Conservation (phyloP, 148 eudicot genomes). For the Rhododendron molle region DNA sequence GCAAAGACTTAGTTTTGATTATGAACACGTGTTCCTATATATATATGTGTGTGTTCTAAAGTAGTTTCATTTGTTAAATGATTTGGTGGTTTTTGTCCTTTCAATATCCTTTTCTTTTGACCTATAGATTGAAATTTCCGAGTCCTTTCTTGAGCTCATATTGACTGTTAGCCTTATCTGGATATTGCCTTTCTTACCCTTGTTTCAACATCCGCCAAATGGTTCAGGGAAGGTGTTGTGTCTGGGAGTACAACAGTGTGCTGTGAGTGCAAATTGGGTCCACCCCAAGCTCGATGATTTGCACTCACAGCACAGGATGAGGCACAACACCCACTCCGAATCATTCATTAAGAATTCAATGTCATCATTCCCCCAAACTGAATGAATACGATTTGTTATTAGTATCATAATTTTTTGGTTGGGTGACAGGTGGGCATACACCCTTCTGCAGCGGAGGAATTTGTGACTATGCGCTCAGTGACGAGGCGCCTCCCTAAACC, state of each 20-base stretch:
- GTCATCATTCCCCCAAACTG: background rate
- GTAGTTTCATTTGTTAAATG: background rate
- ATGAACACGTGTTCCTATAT: background rate
- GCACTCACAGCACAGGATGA: background rate
- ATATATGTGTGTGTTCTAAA: background rate
- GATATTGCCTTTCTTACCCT: background rate
- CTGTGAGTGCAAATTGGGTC: constrained; percentile 40
- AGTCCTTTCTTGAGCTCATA: background rate
- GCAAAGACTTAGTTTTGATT: background rate
- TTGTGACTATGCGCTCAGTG: constrained; percentile 80
- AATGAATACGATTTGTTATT: background rate
- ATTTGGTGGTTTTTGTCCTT: no score
- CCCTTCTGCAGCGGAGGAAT: constrained; percentile 92
- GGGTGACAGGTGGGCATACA: constrained; percentile 71
- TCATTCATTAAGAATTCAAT: background rate
- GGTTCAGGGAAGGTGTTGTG: background rate
- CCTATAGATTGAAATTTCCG: background rate
- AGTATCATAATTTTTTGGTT: background rate
- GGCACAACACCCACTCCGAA: background rate
- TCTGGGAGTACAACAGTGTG: constrained; percentile 48
- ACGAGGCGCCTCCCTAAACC: constrained; percentile 65
- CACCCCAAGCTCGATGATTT: background rate
- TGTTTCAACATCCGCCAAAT: background rate
- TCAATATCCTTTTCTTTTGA: no score
- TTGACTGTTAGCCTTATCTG: background rate